phyloP scores from a whole-genome alignment of 2,329 filamentous ascomycete species.

The Colletotrichum somersetense region DNA sequence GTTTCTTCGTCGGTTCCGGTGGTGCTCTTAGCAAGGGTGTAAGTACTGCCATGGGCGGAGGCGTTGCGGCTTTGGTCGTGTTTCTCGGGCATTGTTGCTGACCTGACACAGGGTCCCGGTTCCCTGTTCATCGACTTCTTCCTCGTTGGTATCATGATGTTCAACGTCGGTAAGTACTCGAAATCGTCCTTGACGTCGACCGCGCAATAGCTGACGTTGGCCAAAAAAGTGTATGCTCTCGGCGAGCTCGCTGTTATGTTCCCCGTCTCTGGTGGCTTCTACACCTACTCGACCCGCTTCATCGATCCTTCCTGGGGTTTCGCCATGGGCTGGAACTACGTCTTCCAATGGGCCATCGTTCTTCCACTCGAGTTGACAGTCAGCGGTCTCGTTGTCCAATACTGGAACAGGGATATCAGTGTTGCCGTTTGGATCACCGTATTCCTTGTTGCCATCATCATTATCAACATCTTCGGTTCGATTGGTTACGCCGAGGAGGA shows the following conservation, averaged over 20 bases:
- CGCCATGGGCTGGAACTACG: constrained; percentile 65
- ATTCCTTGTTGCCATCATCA: constrained; percentile 62
- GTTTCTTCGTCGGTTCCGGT: constrained; percentile 73
- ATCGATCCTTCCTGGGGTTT: constrained; percentile 72
- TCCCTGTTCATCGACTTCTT: constrained; percentile 63
- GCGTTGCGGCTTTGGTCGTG: neutral
- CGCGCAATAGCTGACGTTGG: neutral
- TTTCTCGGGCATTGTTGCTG: neutral
- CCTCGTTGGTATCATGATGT: constrained; percentile 71
- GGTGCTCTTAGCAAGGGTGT: constrained; percentile 62
- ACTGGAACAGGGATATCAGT: constrained; percentile 62
- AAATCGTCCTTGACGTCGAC: fast-evolving
- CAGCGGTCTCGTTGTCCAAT: constrained; percentile 62
- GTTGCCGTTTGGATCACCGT: constrained; percentile 66
- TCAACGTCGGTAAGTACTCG: constrained; percentile 58
- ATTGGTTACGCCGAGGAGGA: constrained; percentile 68
- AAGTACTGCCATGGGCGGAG: neutral
- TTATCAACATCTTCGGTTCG: constrained; percentile 68
- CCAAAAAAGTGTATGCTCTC: constrained; percentile 64
- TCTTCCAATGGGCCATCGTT: constrained; percentile 64
- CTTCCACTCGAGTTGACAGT: constrained; percentile 65
- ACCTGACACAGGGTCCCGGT: constrained; percentile 51
- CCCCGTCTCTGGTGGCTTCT: constrained; percentile 73
- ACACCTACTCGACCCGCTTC: constrained; percentile 71
- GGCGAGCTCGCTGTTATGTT: constrained; percentile 73